A percentile compares a stretch with the other conserved stretches of the same genome.
Evolutionary conservation across 2,329 filamentous ascomycete species (phyloP).

Genomic region (Aureobasidium sp.): DNA sequence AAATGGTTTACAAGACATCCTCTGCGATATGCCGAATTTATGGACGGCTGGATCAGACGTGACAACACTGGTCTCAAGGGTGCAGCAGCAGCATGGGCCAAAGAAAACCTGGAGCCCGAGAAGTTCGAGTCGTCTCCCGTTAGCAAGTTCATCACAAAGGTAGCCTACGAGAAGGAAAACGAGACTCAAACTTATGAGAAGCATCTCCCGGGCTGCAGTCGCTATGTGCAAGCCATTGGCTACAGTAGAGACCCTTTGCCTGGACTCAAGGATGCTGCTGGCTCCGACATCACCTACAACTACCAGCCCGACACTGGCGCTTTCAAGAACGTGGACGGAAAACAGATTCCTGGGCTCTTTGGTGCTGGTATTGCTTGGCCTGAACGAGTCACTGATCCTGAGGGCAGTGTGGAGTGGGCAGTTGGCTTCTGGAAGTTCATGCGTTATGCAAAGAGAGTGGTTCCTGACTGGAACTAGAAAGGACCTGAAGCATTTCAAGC

Average conservation of each 20-base stretch:
- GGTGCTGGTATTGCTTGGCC: slow-evolving; percentile 58
- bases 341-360: slow-evolving; percentile 43
- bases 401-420: slow-evolving; percentile 52
- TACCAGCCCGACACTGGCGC: slow-evolving; percentile 39
- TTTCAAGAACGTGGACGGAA: slow-evolving; percentile 19
- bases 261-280: slow-evolving; percentile 28
- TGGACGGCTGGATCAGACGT: slow-evolving; percentile 54
- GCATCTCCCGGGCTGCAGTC: slow-evolving; percentile 42
- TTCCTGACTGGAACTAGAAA: slow-evolving; percentile 39
- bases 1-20: slow-evolving; percentile 55
- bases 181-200: slow-evolving; percentile 38
- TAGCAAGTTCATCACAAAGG: slow-evolving; percentile 30
- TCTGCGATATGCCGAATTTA: slow-evolving; percentile 53
- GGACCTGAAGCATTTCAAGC: neutral
- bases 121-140: slow-evolving; percentile 37
- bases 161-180: slow-evolving; percentile 38
- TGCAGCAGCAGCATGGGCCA: slow-evolving; percentile 50
- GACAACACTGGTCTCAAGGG: slow-evolving; percentile 61
- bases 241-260: slow-evolving; percentile 46
- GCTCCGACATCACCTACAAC: slow-evolving; percentile 22
- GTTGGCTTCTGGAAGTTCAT: slow-evolving; percentile 60
- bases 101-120: slow-evolving; percentile 48
- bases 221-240: slow-evolving; percentile 52
- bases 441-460: slow-evolving; percentile 49
- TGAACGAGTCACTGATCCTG: slow-evolving; percentile 50